Percentiles rank a stretch among this genome's conserved stretches.
phyloP scores from a whole-genome alignment of 2,329 filamentous ascomycete species.

The Geoglossum cookeanum region DNA sequence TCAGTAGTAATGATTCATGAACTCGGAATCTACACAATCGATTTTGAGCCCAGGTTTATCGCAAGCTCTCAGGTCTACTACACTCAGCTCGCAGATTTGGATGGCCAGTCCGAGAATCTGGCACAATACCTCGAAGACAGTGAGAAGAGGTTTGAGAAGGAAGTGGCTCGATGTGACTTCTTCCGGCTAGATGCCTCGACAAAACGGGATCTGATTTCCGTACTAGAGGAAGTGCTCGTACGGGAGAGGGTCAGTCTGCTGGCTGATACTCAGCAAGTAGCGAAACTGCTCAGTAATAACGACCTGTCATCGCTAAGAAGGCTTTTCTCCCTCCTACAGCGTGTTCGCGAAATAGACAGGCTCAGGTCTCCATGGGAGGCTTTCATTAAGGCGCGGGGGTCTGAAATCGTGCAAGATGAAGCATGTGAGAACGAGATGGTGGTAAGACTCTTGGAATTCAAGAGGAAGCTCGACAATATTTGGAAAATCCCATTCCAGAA shows the following conservation, averaged over 20 bases:
- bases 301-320: constrained; percentile 52
- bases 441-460: constrained; percentile 58
- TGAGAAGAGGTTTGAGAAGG: constrained; percentile 47
- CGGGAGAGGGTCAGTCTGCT: constrained; percentile 45
- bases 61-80: constrained; percentile 49
- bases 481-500: constrained; percentile 58
- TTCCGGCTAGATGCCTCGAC: constrained; percentile 74
- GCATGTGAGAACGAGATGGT: constrained; percentile 73
- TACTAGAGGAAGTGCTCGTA: constrained; percentile 56
- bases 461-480: constrained; percentile 57
- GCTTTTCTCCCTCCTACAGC: constrained; percentile 58
- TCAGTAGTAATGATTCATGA: constrained; percentile 62
- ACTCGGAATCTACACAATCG: constrained; percentile 58
- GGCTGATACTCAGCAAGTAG: constrained; percentile 45
- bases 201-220: constrained; percentile 52
- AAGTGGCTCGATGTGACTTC: constrained; percentile 57
- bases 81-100: constrained; percentile 45
- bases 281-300: constrained; percentile 51
- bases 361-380: constrained; percentile 55
- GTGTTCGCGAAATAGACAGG: constrained; percentile 49
- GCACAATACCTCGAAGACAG: constrained; percentile 59
- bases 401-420: constrained; percentile 60
- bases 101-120: constrained; percentile 40
- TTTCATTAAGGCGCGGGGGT: constrained; percentile 61
- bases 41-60: constrained; percentile 64